phyloP scores from a whole-genome alignment of 2,329 filamentous ascomycete species.

The Aspergillus ibericus region DNA sequence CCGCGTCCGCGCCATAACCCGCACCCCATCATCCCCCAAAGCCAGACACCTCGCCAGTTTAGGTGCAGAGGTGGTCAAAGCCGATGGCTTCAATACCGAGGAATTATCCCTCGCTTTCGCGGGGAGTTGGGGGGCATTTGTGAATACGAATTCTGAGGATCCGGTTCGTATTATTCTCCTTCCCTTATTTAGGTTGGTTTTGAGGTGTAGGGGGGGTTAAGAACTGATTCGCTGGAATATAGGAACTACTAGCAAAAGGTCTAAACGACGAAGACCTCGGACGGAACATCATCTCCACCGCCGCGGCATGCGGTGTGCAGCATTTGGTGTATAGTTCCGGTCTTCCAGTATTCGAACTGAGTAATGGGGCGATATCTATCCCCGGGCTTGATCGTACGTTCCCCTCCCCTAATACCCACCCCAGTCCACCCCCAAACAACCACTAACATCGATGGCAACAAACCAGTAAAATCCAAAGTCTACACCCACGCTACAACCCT shows the following conservation, averaged over 20 bases:
- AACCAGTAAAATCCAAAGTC: conserved; percentile 37
- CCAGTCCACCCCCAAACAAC: neutral
- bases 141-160: conserved; percentile 28
- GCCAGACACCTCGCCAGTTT: conserved; percentile 19
- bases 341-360: conserved; percentile 34
- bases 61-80: conserved; percentile 29
- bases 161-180: conserved; percentile 5
- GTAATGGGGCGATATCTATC: conserved; percentile 33
- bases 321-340: conserved; percentile 41
- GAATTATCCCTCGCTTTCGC: conserved; percentile 25
- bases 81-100: conserved; percentile 15
- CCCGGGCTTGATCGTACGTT: conserved; percentile 37
- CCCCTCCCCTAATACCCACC: neutral
- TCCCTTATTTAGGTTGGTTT: neutral
- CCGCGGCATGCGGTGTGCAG: conserved; percentile 34
- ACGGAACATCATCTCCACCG: conserved; percentile 36
- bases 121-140: conserved; percentile 23
- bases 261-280: conserved; percentile 40
- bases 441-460: no score
- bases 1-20: conserved; percentile 27
- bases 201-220: no score
- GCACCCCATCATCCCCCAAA: conserved; percentile 23
- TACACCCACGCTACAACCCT: conserved; percentile 38
- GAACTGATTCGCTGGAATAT: no score
- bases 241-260: conserved; percentile 10